These are phyloP conservation scores for Lichtheimia ramosa DNA, from an alignment of 371 early-diverging fungal genomes.

Conservation along the genomic window DNA sequence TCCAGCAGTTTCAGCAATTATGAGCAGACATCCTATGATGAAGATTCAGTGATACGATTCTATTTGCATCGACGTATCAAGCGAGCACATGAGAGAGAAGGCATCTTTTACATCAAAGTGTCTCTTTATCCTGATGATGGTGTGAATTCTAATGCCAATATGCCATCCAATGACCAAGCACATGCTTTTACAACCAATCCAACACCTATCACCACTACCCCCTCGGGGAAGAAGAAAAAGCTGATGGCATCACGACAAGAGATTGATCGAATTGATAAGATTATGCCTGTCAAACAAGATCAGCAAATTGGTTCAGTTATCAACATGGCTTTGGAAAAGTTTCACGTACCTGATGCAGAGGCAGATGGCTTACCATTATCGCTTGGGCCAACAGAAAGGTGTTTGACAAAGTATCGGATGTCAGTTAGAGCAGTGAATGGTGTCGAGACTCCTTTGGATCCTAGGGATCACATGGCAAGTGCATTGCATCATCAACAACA, in stretches of 20 bases:
- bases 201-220: conserved; percentile 6
- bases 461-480: conserved; percentile 37
- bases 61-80: conserved; percentile 47
- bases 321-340: conserved; percentile 42
- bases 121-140: conserved; percentile 40
- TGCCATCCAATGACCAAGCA: neutral
- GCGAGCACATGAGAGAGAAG: conserved; percentile 37
- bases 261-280: conserved; percentile 51
- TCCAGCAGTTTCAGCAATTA: conserved; percentile 48
- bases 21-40: conserved; percentile 42
- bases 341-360: conserved; percentile 46
- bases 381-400: conserved; percentile 12
- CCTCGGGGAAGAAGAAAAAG: conserved; percentile 21
- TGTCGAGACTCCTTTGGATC: conserved; percentile 35
- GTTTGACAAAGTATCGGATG: conserved; percentile 34
- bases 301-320: conserved; percentile 38
- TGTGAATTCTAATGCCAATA: neutral
- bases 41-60: conserved; percentile 44
- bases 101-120: conserved; percentile 42
- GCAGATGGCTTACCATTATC: conserved; percentile 18
- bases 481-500: conserved; percentile 27
- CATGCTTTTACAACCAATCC: conserved; percentile 15
- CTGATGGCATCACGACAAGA: conserved; percentile 18
- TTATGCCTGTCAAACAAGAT: conserved; percentile 41
- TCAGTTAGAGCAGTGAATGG: conserved; percentile 33